These are phyloP conservation scores for Pseudoscleropodium purum DNA, from an alignment of 225 moss, liverwort and hornwort species.

Conservation along the genomic window DNA sequence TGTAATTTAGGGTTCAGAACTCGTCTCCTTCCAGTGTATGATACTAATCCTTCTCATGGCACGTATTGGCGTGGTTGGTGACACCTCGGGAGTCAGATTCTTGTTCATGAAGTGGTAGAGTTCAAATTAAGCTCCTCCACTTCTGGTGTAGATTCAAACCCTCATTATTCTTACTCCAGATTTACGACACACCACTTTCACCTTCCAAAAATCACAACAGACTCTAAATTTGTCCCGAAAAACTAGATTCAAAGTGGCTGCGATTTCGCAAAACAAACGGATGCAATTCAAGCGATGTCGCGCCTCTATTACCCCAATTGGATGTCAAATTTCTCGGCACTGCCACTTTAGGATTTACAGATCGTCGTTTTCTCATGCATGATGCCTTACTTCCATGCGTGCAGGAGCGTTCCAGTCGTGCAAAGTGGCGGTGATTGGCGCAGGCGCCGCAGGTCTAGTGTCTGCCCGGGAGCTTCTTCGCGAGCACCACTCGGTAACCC, in stretches of 20 bases:
- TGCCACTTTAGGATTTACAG: not conserved
- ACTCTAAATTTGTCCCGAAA: not conserved
- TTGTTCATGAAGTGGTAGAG: not conserved
- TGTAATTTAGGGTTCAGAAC: not conserved
- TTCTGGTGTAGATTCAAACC: not conserved
- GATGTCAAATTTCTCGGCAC: not conserved
- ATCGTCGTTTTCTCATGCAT: not conserved
- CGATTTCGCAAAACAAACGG: not conserved
- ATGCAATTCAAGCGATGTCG: not conserved
- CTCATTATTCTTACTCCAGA: not conserved
- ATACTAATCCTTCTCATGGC: not conserved
- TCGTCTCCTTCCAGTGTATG: not conserved
- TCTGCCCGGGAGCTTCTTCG: conserved; percentile 66
- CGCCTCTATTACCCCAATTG: not conserved
- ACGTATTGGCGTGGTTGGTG: not conserved
- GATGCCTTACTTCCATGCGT: not conserved
- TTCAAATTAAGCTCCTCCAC: not conserved
- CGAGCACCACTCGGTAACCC: conserved; percentile 49
- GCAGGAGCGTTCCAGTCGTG: not conserved
- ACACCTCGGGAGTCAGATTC: not conserved
- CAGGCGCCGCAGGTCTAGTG: conserved; percentile 75
- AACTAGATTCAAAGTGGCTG: not conserved
- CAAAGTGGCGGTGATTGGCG: conserved; percentile 83
- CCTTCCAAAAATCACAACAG: not conserved
- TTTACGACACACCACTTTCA: not conserved